Conservation (phyloP, 78 protist species). For the Chrysochromulina parva region DNA sequence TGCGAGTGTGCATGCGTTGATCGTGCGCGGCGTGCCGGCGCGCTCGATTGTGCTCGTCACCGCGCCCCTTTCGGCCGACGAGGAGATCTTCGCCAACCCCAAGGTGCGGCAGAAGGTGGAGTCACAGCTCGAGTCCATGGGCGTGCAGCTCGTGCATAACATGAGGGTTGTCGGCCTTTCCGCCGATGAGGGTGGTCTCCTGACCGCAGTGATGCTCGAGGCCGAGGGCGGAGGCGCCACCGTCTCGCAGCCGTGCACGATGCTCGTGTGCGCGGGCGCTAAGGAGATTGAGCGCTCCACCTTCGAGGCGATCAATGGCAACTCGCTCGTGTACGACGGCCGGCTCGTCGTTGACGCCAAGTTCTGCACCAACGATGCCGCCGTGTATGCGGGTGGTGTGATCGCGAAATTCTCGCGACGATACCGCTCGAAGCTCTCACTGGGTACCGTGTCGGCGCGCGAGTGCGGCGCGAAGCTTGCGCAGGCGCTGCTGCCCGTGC, state of each 20-base stretch:
- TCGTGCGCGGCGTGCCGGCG: neutral
- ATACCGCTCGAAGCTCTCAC: neutral
- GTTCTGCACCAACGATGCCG: slow-evolving; percentile 35
- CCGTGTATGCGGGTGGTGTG: slow-evolving; percentile 36
- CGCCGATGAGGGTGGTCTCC: neutral
- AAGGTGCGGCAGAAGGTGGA: neutral
- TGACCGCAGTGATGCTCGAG: neutral
- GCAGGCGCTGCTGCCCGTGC: neutral
- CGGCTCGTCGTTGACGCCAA: slow-evolving; percentile 30
- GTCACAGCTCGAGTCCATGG: neutral
- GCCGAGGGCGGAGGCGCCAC: neutral
- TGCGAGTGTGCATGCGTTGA: neutral
- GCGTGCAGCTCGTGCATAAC: neutral
- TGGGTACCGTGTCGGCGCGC: neutral
- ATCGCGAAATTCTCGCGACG: slow-evolving; percentile 29
- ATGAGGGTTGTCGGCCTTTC: neutral
- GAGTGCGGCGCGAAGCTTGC: neutral
- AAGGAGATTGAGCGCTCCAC: slow-evolving; percentile 9
- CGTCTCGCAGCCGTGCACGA: neutral
- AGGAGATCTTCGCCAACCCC: neutral
- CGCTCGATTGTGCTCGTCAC: neutral
- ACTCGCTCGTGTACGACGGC: slow-evolving; percentile 43
- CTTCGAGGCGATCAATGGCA: slow-evolving; percentile 36
- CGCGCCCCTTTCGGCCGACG: neutral
- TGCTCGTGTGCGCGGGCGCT: slow-evolving; percentile 7